Evolutionary conservation across 371 early-diverging fungal species (phyloP), one percentile per base, ranked within the genome.

Genomic region (Saksenaea vasiformis): DNA sequence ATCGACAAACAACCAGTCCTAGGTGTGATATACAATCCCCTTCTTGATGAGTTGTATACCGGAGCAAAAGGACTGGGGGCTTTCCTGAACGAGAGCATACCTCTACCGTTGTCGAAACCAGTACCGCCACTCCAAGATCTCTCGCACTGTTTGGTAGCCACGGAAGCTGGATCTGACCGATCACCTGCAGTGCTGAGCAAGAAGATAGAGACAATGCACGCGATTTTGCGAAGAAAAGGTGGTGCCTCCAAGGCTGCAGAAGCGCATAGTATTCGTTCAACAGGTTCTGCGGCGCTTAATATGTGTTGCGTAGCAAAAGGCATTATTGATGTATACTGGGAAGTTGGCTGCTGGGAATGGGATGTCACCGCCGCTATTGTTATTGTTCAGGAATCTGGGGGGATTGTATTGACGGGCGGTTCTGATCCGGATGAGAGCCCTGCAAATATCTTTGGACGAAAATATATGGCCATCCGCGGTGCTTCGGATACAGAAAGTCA

Each of bases 21-120:
- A 1, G 98, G 96, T n/a, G 95, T 95, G 19, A 87, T 97, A 4
- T 95, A 88, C 69, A 91, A 94, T 70, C 98, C 98, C 7, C 81
- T 97, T 13, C 74, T 95, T 54, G 78, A 93, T 70, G 94, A 96
- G 73, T 72, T 91, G 13, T 90, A 84, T 66, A 85, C 91, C 1
- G 89, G 88, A 15, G 82, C 73, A 15, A 71, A 80, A 59, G 90
- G 90, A 13, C 68, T 78, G 27, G 95, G 95, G 22, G 90, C 93
- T 3, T 90, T 72, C 63, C 67, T 91, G 31, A 88, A 88, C 63
- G 64, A 80, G 34, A 82, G 82, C 17, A 71, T 67, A n/a, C 70
- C 64, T 11, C 71, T 92, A 51, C 93, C 93, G 1, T 61, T 90
- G 0, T 78, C 82, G 35, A 77, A 83, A 1, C 74, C 81, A 4